These are phyloP conservation scores for Paramecium sexaurelia DNA, from an alignment of 73 alveolate species.

Conservation along the genomic window DNA sequence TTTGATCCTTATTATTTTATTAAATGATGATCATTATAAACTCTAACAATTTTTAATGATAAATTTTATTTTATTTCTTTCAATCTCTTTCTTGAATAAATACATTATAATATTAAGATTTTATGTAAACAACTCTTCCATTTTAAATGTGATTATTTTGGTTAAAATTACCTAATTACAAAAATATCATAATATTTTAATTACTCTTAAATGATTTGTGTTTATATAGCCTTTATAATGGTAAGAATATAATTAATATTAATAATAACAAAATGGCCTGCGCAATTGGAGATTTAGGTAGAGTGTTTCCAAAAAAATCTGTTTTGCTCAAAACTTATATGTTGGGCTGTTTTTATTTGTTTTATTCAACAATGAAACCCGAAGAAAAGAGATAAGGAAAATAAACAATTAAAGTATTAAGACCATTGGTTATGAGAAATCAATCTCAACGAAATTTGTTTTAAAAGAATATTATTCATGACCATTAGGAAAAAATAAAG, in stretches of 20 bases:
- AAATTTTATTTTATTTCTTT: too few species aligned
- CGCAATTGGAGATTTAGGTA: background rate
- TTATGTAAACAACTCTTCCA: too few species aligned
- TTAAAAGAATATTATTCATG: background rate
- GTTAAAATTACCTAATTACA: too few species aligned
- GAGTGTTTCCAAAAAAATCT: slow-evolving; percentile 18
- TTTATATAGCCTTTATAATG: background rate
- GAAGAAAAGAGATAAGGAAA: background rate
- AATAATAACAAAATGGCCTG: background rate
- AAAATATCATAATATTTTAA: too few species aligned
- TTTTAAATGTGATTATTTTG: too few species aligned
- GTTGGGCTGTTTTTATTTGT: slow-evolving; percentile 22
- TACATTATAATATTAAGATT: too few species aligned
- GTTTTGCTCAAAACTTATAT: background rate
- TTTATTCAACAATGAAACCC: background rate
- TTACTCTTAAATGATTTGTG: background rate
- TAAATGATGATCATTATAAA: too few species aligned
- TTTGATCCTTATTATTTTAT: too few species aligned
- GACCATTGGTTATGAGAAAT: background rate
- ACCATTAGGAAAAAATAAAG: background rate
- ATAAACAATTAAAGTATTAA: background rate
- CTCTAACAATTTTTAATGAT: too few species aligned
- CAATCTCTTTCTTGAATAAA: too few species aligned
- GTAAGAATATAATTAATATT: background rate
- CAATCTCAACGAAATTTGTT: background rate